Base-by-base conservation (phyloP, 2,329 filamentous ascomycete species). In the Colletotrichum tanaceti region DNA sequence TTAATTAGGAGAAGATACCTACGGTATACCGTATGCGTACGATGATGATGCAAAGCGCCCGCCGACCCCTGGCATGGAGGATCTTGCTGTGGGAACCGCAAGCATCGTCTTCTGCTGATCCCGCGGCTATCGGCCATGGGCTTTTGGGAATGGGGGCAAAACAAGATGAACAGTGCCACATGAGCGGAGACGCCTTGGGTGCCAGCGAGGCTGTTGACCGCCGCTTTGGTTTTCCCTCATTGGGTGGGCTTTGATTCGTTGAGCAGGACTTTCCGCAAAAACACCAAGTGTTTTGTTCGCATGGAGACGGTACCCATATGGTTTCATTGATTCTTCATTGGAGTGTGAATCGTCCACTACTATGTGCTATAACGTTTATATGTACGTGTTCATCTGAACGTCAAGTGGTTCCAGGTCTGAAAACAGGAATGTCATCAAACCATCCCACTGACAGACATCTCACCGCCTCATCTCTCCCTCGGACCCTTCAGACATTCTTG, bases 301-400 rank as follows among this genome's bases (percentile, higher is more conserved):
- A 43, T 24, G 10, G 44, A 4, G 16, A 44, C 18, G 57, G 32
- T 35, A 35, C 32, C 32, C 32, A 35, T 35, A 3, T 10, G 9
- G 32, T 35, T 16, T 16, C 13, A 35, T 20, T 11, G 38, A 59
- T 18, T 18, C 14, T 59, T 65, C 54, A 68, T 65, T 65, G 41
- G 64, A 22, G 14, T 58, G 41, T 58, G 52, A 44, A 39, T 55
- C 61, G 49, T 65, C 20, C 24, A 65, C 61, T 54, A 32, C 57
- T 60, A 39, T 59, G 41, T 68, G 50, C 61, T 59, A 55, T n/a
- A 66, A 63, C 54, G 32, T 68, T 38, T 65, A 47, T 68, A 50
- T 35, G 32, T 59, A 55, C n/a, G n/a, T 68, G 61, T 68, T 49
- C 65, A 68, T 68, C 18, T 44, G 54, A 65, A 65, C 54, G 49